Evolutionary conservation across 2,329 filamentous ascomycete species (phyloP).

Genomic region (Hawksworthiomyces lignivorus): DNA sequence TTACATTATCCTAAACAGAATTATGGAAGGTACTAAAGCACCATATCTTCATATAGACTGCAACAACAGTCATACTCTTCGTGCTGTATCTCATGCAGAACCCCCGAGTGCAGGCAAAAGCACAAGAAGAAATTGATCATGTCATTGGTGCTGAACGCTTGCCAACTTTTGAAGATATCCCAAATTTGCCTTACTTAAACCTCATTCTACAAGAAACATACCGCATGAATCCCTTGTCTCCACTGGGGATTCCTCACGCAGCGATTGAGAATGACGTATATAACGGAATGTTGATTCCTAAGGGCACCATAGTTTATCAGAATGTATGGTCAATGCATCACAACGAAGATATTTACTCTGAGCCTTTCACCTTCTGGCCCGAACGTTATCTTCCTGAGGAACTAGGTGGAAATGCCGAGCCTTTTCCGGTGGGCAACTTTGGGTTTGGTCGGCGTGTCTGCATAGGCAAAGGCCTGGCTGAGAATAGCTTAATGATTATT

Average conservation of each 20-base stretch:
- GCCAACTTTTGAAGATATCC: conserved; percentile 29
- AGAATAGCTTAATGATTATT: conserved; percentile 37
- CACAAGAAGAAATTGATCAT: conserved; percentile 32
- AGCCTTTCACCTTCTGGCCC: conserved; percentile 44
- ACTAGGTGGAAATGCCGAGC: conserved; percentile 34
- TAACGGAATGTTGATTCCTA: conserved; percentile 38
- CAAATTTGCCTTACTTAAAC: conserved; percentile 33
- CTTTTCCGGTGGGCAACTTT: conserved; percentile 37
- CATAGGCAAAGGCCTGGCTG: conserved; percentile 47
- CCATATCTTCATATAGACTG: too few species aligned
- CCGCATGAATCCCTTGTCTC: conserved; percentile 35
- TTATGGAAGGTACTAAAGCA: too few species aligned
- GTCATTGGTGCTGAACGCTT: conserved; percentile 31
- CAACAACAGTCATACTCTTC: too few species aligned
- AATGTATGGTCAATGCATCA: conserved; percentile 37
- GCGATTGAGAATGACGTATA: conserved; percentile 34
- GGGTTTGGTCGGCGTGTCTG: conserved; percentile 50
- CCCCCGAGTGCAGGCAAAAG: conserved; percentile 31
- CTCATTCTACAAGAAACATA: conserved; percentile 36
- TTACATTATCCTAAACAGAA: too few species aligned
- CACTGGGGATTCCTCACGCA: conserved; percentile 33
- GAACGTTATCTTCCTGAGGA: conserved; percentile 26
- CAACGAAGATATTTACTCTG: too few species aligned
- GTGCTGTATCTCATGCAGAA: conserved; percentile 38
- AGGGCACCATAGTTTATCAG: conserved; percentile 32